Base-by-base conservation (phyloP, 352 stramenopile species). In the Phytopythium chamaehyphon region DNA sequence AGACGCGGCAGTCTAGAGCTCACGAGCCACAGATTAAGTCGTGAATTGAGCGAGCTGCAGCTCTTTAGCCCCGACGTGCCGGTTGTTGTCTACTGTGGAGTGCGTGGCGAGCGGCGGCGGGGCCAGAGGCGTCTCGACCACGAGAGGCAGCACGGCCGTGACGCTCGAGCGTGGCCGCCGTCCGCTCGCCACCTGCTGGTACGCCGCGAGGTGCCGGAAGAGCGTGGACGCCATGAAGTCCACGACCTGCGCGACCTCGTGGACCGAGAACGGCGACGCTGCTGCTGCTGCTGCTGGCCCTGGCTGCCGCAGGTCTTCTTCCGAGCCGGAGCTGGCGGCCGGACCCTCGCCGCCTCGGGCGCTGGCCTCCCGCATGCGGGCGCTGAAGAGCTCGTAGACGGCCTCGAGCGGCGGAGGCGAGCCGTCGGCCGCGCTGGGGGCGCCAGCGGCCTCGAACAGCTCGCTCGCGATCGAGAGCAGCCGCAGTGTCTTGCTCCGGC, bases 141-240 rank as follows among this genome's bases (percentile, higher is more conserved):
- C 37, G 36, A 90, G 36, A 4, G 61, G 51, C 6, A 62, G 40
- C 22, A 71, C 54, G 7, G 57, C 52, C 38, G 68, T 60, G 43
- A 84, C 37, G 61, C 55, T 46, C 50, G 62, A 44, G 44, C 57
- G 51, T 44, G 61, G 47, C 40, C 59, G 47, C 7, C 51, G 53
- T 14, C 33, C 37, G 57, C 24, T 61, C 35, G 51, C 88, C 11
- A 76, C 69, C n/a, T 57, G 60, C 42, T 93, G 82, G 48, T 87
- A 89, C 23, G 77, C 71, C 12, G 51, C 50, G 31, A 90, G 62
- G 53, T 90, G 75, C 15, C 68, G 65, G 55, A 88, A 88, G 59
- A 90, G 86, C 11, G 82, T 89, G 7, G 69, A 65, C 16, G 68
- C 73, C 57, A 92, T 72, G 63, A 87, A 92, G 40, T 51, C 36